Base-by-base conservation (phyloP, 2,329 filamentous ascomycete genomes). In the Microdochium trichocladiopsis region DNA sequence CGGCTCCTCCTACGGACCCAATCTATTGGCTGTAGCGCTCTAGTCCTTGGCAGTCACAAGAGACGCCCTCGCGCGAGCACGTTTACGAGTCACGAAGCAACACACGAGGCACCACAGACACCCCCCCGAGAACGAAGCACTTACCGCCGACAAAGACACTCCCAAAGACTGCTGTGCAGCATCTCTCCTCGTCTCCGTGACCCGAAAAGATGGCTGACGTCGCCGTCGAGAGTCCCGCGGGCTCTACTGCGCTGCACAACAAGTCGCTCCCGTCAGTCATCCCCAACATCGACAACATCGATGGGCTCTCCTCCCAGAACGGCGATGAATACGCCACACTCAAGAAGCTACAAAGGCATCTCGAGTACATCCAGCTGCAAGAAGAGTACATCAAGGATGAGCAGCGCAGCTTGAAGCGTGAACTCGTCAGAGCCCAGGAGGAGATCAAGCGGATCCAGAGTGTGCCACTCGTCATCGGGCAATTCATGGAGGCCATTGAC, bases 311-410 rank as follows among this genome's bases (percentile, higher is more conserved):
- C 16, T 83, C 83, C 52, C 91, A 96, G 64, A 86, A 85, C 49
- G 88, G 84, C 59, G 93, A 97, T 70, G 93, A 97, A 69, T 99
- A 99, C 71, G 90, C 89, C 50, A 91, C 87, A 41, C 80, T 97
- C 71, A 99, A 99, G 80, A 94, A 95, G 77, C 83, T 97, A 58
- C 93, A 99, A 73, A 82, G 93, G 69, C 92, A 97, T 77, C 77
- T 97, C 62, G 94, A 99, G 85, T 97, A 95, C 72, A 96, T 97
- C 69, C 90, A 96, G 73, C 81, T 99, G 63, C 94, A 99, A 75
- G 94, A 99, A 74, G 94, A 99, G 71, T 99, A 99, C 73, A 99
- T 99, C 84, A 99, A 99, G 77, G 94, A 99, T 83, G 94, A 99
- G 79, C 94, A 99, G 76, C 86, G 90, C 76, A 96, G 91, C 74